Conservation (phyloP, 768 basidiomycete genomes). For the Galerina marginata region DNA sequence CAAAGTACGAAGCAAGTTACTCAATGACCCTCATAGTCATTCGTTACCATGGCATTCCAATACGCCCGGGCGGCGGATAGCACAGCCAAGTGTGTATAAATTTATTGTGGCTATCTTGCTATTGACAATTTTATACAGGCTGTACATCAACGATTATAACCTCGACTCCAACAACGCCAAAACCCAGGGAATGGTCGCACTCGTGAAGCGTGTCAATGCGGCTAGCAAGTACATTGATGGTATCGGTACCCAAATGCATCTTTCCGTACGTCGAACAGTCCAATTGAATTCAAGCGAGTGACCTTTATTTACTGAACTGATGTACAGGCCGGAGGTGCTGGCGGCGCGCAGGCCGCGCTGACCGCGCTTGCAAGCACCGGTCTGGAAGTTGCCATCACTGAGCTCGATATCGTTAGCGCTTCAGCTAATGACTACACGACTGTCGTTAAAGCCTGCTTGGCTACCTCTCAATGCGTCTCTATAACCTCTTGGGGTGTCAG, state of each 20-base stretch:
- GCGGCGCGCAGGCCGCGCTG: constrained; percentile 46
- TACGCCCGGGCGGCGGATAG: constrained; percentile 57
- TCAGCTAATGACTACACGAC: constrained; percentile 46
- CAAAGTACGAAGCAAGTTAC: background rate
- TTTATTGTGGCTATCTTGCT: background rate
- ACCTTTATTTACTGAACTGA: background rate
- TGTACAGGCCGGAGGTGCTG: constrained; percentile 41
- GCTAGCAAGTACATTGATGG: constrained; percentile 49
- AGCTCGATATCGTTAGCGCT: constrained; percentile 46
- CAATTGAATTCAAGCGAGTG: background rate
- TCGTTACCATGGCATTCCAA: constrained; percentile 56
- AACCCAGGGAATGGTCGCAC: constrained; percentile 42
- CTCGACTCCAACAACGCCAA: constrained; percentile 56
- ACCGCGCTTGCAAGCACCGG: constrained; percentile 47
- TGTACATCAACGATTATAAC: constrained; percentile 54
- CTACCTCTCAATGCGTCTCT: constrained; percentile 44
- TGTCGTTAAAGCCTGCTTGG: constrained; percentile 52
- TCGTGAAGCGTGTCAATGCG: constrained; percentile 48
- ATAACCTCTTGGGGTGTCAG: constrained; percentile 57
- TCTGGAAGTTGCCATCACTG: constrained; percentile 55
- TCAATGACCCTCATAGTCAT: constrained; percentile 31
- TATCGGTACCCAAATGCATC: constrained; percentile 54
- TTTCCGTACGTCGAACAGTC: constrained; percentile 29
- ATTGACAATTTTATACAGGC: constrained; percentile 15
- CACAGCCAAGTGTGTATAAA: constrained; percentile 43